Conservation (phyloP, 1,284 basidiomycete species). For the Heterobasidion occidentale region DNA sequence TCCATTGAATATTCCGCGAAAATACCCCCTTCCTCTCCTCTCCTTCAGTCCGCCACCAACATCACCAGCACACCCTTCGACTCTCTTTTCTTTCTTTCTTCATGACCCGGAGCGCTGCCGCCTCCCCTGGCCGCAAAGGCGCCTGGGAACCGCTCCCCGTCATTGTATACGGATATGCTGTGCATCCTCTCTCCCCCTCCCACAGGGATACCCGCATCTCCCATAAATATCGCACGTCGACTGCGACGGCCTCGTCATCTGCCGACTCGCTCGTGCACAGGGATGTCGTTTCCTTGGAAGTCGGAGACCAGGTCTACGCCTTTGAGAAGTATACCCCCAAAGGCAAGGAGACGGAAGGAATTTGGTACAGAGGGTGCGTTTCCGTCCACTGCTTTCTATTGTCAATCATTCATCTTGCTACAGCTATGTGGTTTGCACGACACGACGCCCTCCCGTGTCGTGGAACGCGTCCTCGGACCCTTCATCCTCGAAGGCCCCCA, state of each 20-base stretch:
- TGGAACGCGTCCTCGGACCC: slow-evolving; percentile 54
- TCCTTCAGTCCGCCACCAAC: neutral
- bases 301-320: slow-evolving; percentile 95
- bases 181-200: slow-evolving; percentile 68
- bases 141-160: slow-evolving; percentile 76
- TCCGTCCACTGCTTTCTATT: neutral
- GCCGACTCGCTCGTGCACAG: slow-evolving; percentile 59
- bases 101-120: slow-evolving; percentile 5
- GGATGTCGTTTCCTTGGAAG: slow-evolving; percentile 76
- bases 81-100: neutral
- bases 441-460: slow-evolving; percentile 57
- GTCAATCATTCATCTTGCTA: neutral
- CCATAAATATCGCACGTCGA: slow-evolving; percentile 53
- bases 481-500: slow-evolving; percentile 43
- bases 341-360: slow-evolving; percentile 65
- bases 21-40: neutral
- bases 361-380: slow-evolving; percentile 87
- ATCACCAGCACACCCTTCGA: neutral
- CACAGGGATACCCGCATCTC: slow-evolving; percentile 67
- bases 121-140: slow-evolving; percentile 24
- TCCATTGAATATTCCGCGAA: neutral
- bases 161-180: slow-evolving; percentile 78
- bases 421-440: slow-evolving; percentile 86
- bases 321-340: slow-evolving; percentile 82
- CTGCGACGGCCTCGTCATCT: slow-evolving; percentile 60